Percentiles rank a stretch among this genome's conserved stretches.
Evolutionary conservation across 2,329 filamentous ascomycete genomes (phyloP).

Genomic region (Aspergillus nomiae): DNA sequence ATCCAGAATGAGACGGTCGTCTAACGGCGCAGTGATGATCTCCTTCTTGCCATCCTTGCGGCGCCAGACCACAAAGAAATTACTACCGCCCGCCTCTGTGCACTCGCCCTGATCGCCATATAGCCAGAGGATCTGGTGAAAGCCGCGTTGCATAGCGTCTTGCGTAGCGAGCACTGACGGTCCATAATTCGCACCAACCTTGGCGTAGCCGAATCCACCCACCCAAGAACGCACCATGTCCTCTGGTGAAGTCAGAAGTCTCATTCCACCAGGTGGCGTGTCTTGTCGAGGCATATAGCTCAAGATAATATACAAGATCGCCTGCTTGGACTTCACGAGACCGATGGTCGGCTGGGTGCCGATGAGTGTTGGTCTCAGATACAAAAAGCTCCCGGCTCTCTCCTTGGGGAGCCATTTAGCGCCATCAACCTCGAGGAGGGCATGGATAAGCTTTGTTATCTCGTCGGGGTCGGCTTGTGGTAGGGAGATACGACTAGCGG

Average conservation of each 20-base stretch:
- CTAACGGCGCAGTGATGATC: conserved; percentile 77
- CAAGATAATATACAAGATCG: conserved; percentile 56
- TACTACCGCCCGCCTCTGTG: conserved; percentile 84
- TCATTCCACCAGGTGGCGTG: conserved; percentile 26
- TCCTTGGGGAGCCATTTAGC: conserved; percentile 25
- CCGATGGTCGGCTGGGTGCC: conserved; percentile 75
- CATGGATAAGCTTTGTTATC: conserved; percentile 69
- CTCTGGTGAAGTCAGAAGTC: conserved; percentile 67
- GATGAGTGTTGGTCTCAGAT: conserved; percentile 82
- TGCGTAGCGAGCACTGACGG: conserved; percentile 74
- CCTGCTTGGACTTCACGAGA: conserved; percentile 45
- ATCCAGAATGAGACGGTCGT: conserved; percentile 77
- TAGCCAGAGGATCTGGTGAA: conserved; percentile 85
- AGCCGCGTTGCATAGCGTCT: conserved; percentile 72
- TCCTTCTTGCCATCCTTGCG: conserved; percentile 55
- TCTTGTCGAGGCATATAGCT: conserved; percentile 51
- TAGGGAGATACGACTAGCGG: conserved; percentile 65
- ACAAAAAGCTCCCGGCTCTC: conserved; percentile 58
- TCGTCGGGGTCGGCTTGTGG: conserved; percentile 69
- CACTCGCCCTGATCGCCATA: conserved; percentile 73
- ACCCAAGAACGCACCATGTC: conserved; percentile 87
- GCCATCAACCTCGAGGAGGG: conserved; percentile 48
- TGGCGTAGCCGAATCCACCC: conserved; percentile 84
- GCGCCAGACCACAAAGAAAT: conserved; percentile 81
- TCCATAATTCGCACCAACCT: conserved; percentile 88